Evolutionary conservation across 345 rosid genomes (phyloP), one percentile per base, ranked within the genome.

Genomic region (rapeseed (Brassica napus)): DNA sequence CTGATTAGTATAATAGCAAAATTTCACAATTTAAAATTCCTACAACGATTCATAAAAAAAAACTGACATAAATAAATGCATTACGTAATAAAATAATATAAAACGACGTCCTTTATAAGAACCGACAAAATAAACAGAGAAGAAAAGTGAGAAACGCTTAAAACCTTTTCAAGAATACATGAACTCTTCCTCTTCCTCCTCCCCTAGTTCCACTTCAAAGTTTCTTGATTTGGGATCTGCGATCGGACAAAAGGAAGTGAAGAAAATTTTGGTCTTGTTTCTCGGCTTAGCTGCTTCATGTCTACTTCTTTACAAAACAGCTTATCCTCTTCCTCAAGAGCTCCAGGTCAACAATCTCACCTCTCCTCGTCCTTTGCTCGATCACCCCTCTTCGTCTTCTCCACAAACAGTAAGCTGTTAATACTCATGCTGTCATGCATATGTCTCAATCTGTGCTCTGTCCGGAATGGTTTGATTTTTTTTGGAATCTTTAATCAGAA

Each of bases 271-370:
- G 23, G 15, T 79, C 16, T 58, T 78, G 73, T 39, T 73, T 67
- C 64, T 73, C 12, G 65, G 54, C 68, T 34, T 79, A 73, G 61
- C 68, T 68, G 74, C 44, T 59, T 72, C 77, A 39, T 79, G 73
- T 79, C 69, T 79, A 32, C 69, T 73, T 73, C 55, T 79, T 16
- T 79, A 73, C 78, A 68, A 79, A 73, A 8, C 31, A 47, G 74
- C 59, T 7, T 73, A 66, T 68, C 82, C 77, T 67, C 26, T 71
- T 64, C 34, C 0, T n/a, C 81, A 35, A 62, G 75, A 77, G 37
- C 55, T 78, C 15, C 5, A 30, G 18, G 61, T 78, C 10, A 15
- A 65, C 34, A 65, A 30, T 39, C 61, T 78, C 68, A 72, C 14
- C 26, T 65, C 82, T 72, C 4, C 62, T 55, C 73, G 59, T 47